A percentile compares a stretch with the other conserved stretches of the same genome.
These are phyloP conservation scores for Isabelozyma rhagii DNA, from an alignment of 805 yeast genomes.

Conservation along the genomic window DNA sequence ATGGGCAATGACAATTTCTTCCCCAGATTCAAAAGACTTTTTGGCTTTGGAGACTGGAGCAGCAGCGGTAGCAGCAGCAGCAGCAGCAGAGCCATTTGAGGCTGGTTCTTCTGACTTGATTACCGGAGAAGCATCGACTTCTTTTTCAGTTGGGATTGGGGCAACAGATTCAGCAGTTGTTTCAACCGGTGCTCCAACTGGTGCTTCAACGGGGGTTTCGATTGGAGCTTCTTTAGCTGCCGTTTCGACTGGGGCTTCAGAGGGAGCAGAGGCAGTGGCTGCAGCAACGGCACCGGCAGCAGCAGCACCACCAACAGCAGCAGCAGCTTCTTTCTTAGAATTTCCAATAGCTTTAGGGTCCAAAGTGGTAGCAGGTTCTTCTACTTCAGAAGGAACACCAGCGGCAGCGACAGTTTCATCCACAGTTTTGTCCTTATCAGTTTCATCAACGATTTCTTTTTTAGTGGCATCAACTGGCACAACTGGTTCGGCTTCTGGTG, in stretches of 20 bases:
- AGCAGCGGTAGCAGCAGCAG: background rate
- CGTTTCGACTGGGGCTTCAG: background rate
- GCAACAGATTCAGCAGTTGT: constrained; percentile 3
- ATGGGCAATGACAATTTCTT: constrained; percentile 39
- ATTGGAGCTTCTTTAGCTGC: background rate
- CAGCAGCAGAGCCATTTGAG: background rate
- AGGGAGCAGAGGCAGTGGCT: background rate
- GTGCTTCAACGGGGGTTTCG: constrained; percentile 5
- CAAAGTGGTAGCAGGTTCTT: constrained; percentile 4
- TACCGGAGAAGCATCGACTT: constrained; percentile 20
- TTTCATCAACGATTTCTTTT: constrained; percentile 1
- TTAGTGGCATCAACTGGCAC: background rate
- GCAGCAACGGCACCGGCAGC: constrained; percentile 2
- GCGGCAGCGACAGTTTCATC: constrained; percentile 11
- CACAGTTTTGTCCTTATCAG: constrained; percentile 5
- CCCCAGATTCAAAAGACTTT: constrained; percentile 16
- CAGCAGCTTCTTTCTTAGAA: constrained; percentile 3
- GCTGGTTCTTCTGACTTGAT: constrained; percentile 8
- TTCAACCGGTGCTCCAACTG: background rate
- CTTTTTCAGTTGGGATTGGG: constrained; percentile 11
- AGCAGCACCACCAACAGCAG: constrained; percentile 4
- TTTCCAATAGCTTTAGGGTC: constrained; percentile 3
- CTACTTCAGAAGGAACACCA: constrained; percentile 10
- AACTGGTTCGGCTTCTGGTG: constrained; percentile 18
- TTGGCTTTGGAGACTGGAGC: constrained; percentile 13